Percentiles rank a stretch among this genome's conserved stretches.
Evolutionary conservation across 345 rosid genomes (phyloP).

Genomic region (Sisymbrium irio): DNA sequence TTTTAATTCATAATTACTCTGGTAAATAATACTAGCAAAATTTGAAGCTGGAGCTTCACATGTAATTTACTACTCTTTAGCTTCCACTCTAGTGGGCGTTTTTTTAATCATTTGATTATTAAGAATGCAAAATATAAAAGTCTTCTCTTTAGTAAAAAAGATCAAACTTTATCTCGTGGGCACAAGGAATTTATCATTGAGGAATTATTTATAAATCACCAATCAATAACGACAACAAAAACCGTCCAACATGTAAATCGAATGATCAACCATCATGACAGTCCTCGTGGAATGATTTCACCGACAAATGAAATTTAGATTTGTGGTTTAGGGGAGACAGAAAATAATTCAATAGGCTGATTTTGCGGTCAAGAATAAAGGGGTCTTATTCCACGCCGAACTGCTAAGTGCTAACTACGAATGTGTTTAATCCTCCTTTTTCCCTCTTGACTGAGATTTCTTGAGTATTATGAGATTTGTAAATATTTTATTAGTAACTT

Average conservation of each 20-base stretch:
- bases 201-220: slow-evolving; percentile 15
- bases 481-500: background rate
- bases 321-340: slow-evolving; percentile 7
- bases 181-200: slow-evolving; percentile 19
- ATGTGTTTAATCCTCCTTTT: background rate
- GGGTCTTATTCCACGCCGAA: background rate
- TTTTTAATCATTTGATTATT: background rate
- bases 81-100: background rate
- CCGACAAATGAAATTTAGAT: background rate
- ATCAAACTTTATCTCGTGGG: slow-evolving; percentile 23
- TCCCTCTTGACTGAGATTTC: background rate
- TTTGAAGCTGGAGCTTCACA: background rate
- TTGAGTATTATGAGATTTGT: background rate
- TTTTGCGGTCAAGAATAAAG: slow-evolving; percentile 29
- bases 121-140: background rate
- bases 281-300: slow-evolving; percentile 28
- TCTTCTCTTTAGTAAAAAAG: background rate
- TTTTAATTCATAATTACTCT: background rate
- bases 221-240: slow-evolving; percentile 15
- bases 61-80: too few species aligned
- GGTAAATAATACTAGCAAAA: background rate
- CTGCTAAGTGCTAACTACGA: background rate
- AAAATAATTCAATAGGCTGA: background rate
- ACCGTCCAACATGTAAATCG: slow-evolving; percentile 14
- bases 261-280: slow-evolving; percentile 27